Evolutionary conservation across 306 rosid species (phyloP).

Genomic region (Vachellia collinsii): DNA sequence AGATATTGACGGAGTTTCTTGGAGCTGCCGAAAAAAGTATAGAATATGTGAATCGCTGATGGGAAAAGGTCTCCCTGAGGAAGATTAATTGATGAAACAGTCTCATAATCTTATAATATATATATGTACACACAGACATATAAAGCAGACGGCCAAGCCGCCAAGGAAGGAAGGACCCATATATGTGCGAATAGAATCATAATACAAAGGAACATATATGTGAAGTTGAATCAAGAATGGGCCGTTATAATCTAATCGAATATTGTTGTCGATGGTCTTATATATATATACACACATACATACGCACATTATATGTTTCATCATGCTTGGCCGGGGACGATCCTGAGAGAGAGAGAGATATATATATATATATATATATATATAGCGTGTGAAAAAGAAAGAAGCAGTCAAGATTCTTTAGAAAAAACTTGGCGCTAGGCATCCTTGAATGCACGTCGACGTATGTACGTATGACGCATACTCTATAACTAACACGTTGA

Average conservation of each 20-base stretch:
- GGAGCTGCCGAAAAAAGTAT: neutral
- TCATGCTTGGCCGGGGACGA: too few relatives aligned
- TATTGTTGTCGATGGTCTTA: neutral
- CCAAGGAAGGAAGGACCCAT: too few relatives aligned
- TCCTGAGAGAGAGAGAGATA: too few relatives aligned
- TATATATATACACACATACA: too few relatives aligned
- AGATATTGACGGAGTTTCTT: neutral
- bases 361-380: too few relatives aligned
- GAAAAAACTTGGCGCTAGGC: neutral
- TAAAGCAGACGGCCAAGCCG: neutral
- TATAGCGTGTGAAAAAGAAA: neutral
- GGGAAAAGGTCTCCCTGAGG: neutral
- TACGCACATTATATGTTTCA: too few relatives aligned
- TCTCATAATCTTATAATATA: neutral
- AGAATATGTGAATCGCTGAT: neutral
- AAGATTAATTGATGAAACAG: neutral
- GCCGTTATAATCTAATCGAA: neutral
- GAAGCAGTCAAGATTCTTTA: neutral
- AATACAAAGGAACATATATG: neutral
- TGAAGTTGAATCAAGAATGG: neutral
- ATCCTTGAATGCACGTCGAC: neutral
- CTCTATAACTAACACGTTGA: neutral
- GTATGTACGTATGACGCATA: neutral
- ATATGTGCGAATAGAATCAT: neutral
- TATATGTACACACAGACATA: neutral